Evolutionary conservation across 129 eudicot species (phyloP).

Genomic region (Daucus carota): DNA sequence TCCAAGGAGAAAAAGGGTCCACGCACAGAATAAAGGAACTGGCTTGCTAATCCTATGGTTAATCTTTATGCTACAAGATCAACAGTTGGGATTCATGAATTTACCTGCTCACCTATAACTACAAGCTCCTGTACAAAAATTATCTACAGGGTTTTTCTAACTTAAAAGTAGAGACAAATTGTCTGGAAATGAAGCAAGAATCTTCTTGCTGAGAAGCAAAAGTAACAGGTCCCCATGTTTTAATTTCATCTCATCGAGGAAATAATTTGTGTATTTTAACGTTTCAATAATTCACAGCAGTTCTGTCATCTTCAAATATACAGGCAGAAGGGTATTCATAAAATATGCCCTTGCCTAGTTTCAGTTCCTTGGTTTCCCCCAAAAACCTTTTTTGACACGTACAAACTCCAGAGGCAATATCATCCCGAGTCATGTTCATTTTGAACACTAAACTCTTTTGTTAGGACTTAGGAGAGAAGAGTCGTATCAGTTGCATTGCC

Average conservation of each 20-base stretch:
- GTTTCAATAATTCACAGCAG: neutral
- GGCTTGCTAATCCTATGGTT: too few species aligned
- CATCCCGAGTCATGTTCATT: conserved; percentile 72
- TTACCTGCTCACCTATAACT: too few species aligned
- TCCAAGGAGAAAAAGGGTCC: neutral
- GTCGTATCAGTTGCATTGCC: too few species aligned
- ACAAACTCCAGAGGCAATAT: conserved; percentile 46
- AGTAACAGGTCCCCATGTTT: conserved; percentile 2
- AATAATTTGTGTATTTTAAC: neutral
- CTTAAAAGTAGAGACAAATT: neutral
- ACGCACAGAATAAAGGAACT: neutral
- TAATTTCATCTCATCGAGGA: neutral
- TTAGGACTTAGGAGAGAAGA: too few species aligned
- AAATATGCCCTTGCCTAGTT: conserved; percentile 70
- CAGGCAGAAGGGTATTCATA: conserved; percentile 70
- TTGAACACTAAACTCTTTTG: too few species aligned
- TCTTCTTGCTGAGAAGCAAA: neutral
- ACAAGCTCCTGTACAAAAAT: conserved; percentile 10
- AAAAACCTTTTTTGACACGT: conserved; percentile 59
- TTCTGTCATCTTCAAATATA: conserved; percentile 32
- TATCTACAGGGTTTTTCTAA: neutral
- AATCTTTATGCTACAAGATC: neutral
- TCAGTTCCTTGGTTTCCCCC: conserved; percentile 67
- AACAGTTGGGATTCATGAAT: too few species aligned
- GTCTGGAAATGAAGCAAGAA: neutral